Conservation (phyloP, 2,329 filamentous ascomycete genomes). For the Trichoderma sp. region DNA sequence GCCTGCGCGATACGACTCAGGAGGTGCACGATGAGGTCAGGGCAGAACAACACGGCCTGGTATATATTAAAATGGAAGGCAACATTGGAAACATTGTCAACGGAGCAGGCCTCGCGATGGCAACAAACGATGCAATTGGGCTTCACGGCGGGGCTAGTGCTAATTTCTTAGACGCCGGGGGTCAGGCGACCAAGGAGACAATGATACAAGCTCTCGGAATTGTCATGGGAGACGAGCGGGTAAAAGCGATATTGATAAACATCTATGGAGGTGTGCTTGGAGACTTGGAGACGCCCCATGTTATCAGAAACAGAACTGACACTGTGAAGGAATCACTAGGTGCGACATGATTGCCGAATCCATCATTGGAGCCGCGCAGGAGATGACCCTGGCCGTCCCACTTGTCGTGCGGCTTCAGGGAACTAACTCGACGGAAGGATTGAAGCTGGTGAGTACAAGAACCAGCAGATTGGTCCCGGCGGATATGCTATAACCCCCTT, state of each 20-base stretch:
- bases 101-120: constrained; percentile 86
- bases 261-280: constrained; percentile 44
- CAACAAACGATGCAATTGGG: constrained; percentile 77
- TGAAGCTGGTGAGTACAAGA: constrained; percentile 38
- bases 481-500: background rate
- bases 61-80: constrained; percentile 64
- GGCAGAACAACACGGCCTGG: constrained; percentile 63
- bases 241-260: constrained; percentile 64
- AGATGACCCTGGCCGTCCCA: constrained; percentile 40
- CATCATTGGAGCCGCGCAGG: constrained; percentile 41
- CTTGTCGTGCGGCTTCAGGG: constrained; percentile 48
- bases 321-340: constrained; percentile 42
- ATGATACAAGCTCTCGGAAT: constrained; percentile 75
- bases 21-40: constrained; percentile 37
- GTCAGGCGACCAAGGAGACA: constrained; percentile 79
- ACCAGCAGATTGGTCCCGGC: constrained; percentile 6
- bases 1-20: constrained; percentile 33
- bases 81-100: constrained; percentile 84
- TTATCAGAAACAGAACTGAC: background rate
- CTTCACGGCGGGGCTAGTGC: constrained; percentile 65
- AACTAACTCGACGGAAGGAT: constrained; percentile 42
- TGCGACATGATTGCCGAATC: constrained; percentile 52
- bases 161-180: constrained; percentile 88
- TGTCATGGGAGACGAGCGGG: constrained; percentile 66
- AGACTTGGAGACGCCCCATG: background rate